Base-by-base conservation (phyloP, 2,329 filamentous ascomycete species). In the Colletotrichum theobromicola region DNA sequence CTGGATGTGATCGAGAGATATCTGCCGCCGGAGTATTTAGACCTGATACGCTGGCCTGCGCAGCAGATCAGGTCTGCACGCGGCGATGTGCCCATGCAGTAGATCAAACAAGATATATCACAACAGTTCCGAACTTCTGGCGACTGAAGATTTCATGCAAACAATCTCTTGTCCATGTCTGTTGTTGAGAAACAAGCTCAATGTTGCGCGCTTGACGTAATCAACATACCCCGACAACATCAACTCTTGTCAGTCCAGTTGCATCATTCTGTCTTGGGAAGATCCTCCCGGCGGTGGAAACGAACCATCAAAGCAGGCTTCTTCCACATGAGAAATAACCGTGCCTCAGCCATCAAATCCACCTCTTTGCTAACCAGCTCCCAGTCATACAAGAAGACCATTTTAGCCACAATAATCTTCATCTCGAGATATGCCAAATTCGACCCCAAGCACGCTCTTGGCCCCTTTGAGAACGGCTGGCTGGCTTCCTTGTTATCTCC, bases 251-350 rank as follows among this genome's bases (percentile, higher is more conserved):
- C 15, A 34, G 4, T 34, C 6, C 32, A 34, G 5, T 46, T n/a
- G n/a, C 18, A 21, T 50, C 42, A 50, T 3, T 50, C 42, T 50
- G 42, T 13, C 42, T 50, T 50, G 6, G 42, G 42, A 13, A 50
- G 42, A 28, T 28, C 7, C 53, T 28, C 26, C 16, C 24, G 53
- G 5, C 13, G 53, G 16, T 57, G 53, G 16, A 57, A 57, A 57
- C 53, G 53, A 57, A 57, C 53, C 53, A 57, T 57, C 53, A 57
- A 57, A 60, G 57, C 26, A 4, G 57, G 28, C n/a, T 60, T 60
- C 26, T 60, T 60, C 57, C 57, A 60, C 57, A 32, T 60, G 0
- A 60, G n/a, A 7, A 60, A 60, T 2, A 60, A 5, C 10, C n/a
- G 5, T 15, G 57, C 28, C 5, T 60, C 16, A 34, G 2, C 26